phyloP scores from a whole-genome alignment of 192 early-diverging fungal genomes.

The Funneliformis mosseae region DNA sequence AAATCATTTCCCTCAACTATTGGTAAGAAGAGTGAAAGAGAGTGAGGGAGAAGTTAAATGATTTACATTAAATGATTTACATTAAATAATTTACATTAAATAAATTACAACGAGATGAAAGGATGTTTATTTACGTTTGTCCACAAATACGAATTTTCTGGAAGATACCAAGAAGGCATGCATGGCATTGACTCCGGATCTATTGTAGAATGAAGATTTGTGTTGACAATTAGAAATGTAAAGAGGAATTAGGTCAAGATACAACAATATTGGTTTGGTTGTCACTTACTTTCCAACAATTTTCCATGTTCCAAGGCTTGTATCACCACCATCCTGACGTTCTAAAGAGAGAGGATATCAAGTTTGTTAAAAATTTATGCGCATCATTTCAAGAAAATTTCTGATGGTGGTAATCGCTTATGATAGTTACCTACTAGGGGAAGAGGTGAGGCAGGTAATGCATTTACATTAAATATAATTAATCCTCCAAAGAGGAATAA shows the following conservation, averaged over 20 bases:
- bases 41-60: too few species aligned
- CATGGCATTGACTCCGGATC: slow-evolving; percentile 54
- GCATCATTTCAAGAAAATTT: background rate
- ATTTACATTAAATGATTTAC: slow-evolving; percentile 26
- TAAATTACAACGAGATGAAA: too few species aligned
- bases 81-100: too few species aligned
- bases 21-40: background rate
- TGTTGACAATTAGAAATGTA: too few species aligned
- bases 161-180: slow-evolving; percentile 52
- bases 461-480: background rate
- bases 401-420: background rate
- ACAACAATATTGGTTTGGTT: too few species aligned
- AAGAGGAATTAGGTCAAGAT: too few species aligned
- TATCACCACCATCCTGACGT: background rate
- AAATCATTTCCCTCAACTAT: background rate
- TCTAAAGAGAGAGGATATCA: background rate
- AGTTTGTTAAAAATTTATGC: background rate
- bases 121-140: slow-evolving; percentile 48
- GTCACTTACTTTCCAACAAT: background rate
- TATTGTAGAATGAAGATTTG: background rate
- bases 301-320: background rate
- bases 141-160: slow-evolving; percentile 51
- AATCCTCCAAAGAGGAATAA: background rate
- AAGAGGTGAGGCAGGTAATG: background rate
- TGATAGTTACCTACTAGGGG: background rate